Base-by-base conservation (phyloP, 805 yeast species). In the Ogataea dorogensis region DNA sequence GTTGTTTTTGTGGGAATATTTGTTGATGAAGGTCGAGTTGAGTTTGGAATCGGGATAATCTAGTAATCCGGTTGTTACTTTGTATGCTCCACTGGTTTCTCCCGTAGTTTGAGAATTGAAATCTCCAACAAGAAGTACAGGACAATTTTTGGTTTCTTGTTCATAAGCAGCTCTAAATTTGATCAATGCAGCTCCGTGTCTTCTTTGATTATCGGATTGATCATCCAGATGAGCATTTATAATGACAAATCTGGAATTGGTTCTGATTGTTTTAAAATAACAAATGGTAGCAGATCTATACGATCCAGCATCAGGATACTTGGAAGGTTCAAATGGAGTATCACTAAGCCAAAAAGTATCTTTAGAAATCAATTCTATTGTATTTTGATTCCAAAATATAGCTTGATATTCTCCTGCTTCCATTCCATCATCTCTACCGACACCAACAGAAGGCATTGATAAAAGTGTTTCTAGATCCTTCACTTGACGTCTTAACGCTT, bases 191-290 rank as follows among this genome's bases (percentile, higher is more conserved):
- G 73, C 71, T 5, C 75, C 65, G 33, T 70, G 65, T 17, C 52
- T 45, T 40, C 79, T 56, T n/a, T 77, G 72, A 1, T 46, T 58
- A 15, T 55, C 63, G 7, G 78, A 75, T 29, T 56, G 56, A 38
- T 73, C 72, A 45, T 75, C 81, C 36, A 70, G 58, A 49, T 76
- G 81, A 3, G 79, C 64, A 43, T 71, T 73, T 42, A 73, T 54
- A 17, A 64, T 28, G 20, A 61, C 63, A 55, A 58, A 67, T 37
- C 38, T 40, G 5, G 38, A 67, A 29, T 66, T 67, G 32, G 68
- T 50, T 17, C 40, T 30, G 17, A 53, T 53, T 45, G 50, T 57
- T 25, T 30, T 17, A 23, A 67, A 51, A 11, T 59, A 58, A 5
- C 63, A 63, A 12, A 67, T 53, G 0, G 73, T 68, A 17, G 66